Evolutionary conservation across 2,329 filamentous ascomycete species (phyloP).

Genomic region (Paramyrothecium sp.): DNA sequence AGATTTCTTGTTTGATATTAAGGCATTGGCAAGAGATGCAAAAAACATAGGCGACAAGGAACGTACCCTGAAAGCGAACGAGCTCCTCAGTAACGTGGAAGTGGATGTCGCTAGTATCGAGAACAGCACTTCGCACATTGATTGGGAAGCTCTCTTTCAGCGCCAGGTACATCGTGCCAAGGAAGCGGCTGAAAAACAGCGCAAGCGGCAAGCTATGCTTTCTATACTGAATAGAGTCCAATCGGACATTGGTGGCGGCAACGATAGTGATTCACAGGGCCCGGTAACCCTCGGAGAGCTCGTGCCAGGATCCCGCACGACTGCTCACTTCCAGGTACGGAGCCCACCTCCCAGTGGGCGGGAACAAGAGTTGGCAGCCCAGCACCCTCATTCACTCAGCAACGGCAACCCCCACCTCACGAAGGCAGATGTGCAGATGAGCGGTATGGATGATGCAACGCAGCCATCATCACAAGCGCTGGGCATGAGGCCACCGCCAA

Average conservation of each 20-base stretch:
- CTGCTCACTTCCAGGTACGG: conserved; percentile 54
- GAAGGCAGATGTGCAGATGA: conserved; percentile 62
- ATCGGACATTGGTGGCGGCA: conserved; percentile 48
- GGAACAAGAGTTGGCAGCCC: conserved; percentile 32
- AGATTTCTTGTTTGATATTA: conserved; percentile 88
- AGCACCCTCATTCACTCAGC: conserved; percentile 39
- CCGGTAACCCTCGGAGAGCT: conserved; percentile 63
- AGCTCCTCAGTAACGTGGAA: conserved; percentile 89
- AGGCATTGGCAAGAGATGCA: conserved; percentile 79
- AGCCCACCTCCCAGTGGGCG: conserved; percentile 61
- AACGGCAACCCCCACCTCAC: conserved; percentile 56
- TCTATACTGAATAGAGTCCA: conserved; percentile 48
- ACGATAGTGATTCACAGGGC: conserved; percentile 54
- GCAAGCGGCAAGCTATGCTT: conserved; percentile 62
- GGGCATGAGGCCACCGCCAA: conserved; percentile 49
- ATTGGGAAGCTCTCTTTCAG: conserved; percentile 80
- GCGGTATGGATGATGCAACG: conserved; percentile 47
- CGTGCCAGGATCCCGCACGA: conserved; percentile 53
- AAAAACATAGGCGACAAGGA: conserved; percentile 80
- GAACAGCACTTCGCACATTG: conserved; percentile 61
- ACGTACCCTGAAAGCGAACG: conserved; percentile 81
- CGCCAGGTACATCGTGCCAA: conserved; percentile 67
- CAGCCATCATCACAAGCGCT: conserved; percentile 44
- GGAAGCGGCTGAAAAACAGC: conserved; percentile 57
- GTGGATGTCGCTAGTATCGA: conserved; percentile 84